Base-by-base conservation (phyloP, 2,329 filamentous ascomycete species). In the Bipolaris victoriae region DNA sequence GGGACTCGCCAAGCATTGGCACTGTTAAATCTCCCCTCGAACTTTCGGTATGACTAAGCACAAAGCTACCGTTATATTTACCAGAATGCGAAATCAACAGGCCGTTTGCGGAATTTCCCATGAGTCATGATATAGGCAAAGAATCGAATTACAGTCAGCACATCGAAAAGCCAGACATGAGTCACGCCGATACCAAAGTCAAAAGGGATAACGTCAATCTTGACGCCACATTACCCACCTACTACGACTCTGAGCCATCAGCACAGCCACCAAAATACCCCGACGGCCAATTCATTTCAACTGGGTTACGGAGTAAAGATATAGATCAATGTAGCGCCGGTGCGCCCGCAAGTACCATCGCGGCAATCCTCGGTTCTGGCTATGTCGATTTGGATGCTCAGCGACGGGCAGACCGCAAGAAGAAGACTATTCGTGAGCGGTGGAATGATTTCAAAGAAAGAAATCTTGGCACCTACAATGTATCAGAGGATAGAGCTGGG, bases 181-280 rank as follows among this genome's bases (percentile, higher is more conserved):
- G 11, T 26, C 5, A 49, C n/a, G 33, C 10, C 10, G 29, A 37
- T 4, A 4, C 31, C 11, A 15, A 41, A 18, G 24, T 16, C 24
- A n/a, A 18, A 3, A 39, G n/a, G 16, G 18, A 31, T 26, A 26
- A 35, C 10, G 1, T 18, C 24, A 26, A 26, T n/a, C 7, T 29
- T 5, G 18, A 47, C 29, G 49, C 29, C 2, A 47, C 26, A 29
- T 40, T 41, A 41, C 53, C 53, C 15, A 39, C 46, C 11, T 60
- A 60, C 45, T 60, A 50, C 46, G 46, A 57, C 40, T 56, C 53
- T 18, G 57, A 60, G 35, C 57, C 57, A 31, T 57, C 57, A 48
- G 40, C 49, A n/a, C 57, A 60, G 36, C 57, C 57, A 37, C 53
- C 57, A 20, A 47, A 37, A 44, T 60, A 60, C 13, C 26, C 24